Evolutionary conservation across 768 basidiomycete genomes (phyloP).

Genomic region (Suillus occidentalis): DNA sequence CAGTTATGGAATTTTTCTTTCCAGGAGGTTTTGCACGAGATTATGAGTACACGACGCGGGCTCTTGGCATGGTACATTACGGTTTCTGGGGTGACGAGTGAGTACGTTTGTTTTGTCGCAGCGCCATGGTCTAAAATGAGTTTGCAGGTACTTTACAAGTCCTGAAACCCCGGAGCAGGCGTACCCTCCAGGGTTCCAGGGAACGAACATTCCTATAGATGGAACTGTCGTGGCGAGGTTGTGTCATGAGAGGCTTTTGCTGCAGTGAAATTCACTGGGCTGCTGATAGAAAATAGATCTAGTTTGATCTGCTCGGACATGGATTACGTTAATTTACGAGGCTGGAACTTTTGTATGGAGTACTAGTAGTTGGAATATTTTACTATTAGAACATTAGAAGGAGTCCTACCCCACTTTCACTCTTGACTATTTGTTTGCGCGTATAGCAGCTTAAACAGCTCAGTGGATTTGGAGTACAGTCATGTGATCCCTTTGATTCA

Average conservation of each 20-base stretch:
- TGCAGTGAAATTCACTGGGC: neutral
- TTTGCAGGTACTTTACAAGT: conserved; percentile 64
- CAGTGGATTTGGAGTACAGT: too few species aligned
- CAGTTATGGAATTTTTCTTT: conserved; percentile 92
- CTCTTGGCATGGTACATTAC: conserved; percentile 80
- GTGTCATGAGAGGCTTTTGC: conserved; percentile 50
- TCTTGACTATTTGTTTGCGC: neutral
- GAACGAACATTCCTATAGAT: conserved; percentile 84
- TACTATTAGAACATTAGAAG: neutral
- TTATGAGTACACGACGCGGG: conserved; percentile 80
- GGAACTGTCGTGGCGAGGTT: conserved; percentile 64
- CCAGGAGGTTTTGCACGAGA: conserved; percentile 83
- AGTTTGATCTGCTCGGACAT: neutral
- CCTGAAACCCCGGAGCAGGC: conserved; percentile 65
- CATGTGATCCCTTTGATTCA: too few species aligned
- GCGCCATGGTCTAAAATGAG: neutral
- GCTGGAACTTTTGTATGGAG: neutral
- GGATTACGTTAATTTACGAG: neutral
- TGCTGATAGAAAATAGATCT: neutral
- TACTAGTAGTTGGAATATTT: neutral
- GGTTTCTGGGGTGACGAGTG: conserved; percentile 82
- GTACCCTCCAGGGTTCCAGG: conserved; percentile 88
- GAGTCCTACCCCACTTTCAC: neutral
- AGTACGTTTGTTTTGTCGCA: conserved; percentile 16
- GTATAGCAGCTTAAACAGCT: too few species aligned